A percentile compares a stretch with the other conserved stretches of the same genome.
These are phyloP conservation scores for Cyberlindnera subsufficiens DNA, from an alignment of 805 yeast genomes.

Conservation along the genomic window DNA sequence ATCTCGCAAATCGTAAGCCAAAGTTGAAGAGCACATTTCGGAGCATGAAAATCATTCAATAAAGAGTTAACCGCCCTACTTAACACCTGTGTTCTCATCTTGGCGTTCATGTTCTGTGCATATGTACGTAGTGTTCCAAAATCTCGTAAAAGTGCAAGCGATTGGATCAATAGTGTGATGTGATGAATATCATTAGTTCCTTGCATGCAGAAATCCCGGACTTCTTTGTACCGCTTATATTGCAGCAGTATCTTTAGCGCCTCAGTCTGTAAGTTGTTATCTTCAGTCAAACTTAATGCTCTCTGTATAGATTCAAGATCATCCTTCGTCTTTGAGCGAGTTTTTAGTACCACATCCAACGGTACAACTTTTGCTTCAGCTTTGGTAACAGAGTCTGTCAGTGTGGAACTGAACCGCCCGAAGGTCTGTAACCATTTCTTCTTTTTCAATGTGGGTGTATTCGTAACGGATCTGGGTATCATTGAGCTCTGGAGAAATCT, in stretches of 20 bases:
- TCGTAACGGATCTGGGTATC: neutral
- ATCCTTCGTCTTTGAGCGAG: neutral
- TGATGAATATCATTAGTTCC: neutral
- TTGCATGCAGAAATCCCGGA: neutral
- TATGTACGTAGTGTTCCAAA: neutral
- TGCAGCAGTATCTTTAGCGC: neutral
- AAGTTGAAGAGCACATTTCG: constrained; percentile 4
- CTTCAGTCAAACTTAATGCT: neutral
- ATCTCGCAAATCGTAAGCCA: constrained; percentile 4
- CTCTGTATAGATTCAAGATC: neutral
- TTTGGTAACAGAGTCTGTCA: neutral
- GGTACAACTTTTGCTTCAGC: neutral
- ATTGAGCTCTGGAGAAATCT: neutral
- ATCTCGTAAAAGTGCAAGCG: neutral
- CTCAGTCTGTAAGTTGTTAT: neutral
- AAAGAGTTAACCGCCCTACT: constrained; percentile 2
- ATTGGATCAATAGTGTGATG: neutral
- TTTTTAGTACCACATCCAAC: neutral
- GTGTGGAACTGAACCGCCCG: neutral
- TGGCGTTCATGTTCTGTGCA: neutral
- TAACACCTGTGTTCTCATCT: neutral
- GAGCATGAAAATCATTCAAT: neutral
- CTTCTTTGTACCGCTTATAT: neutral
- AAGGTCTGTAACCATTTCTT: too few species aligned
- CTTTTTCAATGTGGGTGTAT: too few species aligned